These are phyloP conservation scores for Pythium monospermum DNA, from an alignment of 352 stramenopile species.

Conservation along the genomic window DNA sequence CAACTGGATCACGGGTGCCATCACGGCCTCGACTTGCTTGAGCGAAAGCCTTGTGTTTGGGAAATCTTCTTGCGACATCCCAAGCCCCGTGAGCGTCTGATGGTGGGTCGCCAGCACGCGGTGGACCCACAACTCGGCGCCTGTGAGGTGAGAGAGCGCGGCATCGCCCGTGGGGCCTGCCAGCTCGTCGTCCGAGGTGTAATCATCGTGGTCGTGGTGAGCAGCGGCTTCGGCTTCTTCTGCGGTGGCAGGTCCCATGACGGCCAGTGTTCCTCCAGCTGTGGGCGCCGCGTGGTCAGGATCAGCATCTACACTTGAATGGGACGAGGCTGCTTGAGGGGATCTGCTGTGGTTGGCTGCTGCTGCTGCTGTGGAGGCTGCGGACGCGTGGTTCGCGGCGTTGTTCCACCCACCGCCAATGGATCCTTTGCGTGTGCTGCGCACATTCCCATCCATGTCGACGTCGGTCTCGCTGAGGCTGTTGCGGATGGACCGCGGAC, in stretches of 20 bases:
- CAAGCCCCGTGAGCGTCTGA: conserved; percentile 45
- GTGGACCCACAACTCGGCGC: conserved; percentile 67
- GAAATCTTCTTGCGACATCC: conserved; percentile 44
- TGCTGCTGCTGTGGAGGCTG: not conserved
- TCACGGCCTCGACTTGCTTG: conserved; percentile 64
- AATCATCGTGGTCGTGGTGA: not conserved
- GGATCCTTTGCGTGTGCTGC: conserved; percentile 26
- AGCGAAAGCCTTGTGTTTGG: conserved; percentile 68
- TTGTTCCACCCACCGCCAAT: conserved; percentile 10
- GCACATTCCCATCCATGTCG: conserved; percentile 36
- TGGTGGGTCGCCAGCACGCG: conserved; percentile 62
- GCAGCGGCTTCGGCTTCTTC: not conserved
- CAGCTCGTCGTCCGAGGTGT: not conserved
- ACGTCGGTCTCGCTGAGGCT: conserved; percentile 53
- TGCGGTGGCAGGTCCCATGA: no score
- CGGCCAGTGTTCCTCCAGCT: no score
- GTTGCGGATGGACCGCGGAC: conserved; percentile 60
- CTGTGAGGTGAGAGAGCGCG: conserved; percentile 48
- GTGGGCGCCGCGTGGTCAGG: no score
- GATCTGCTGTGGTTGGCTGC: no score
- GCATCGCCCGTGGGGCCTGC: conserved; percentile 8
- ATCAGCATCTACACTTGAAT: no score
- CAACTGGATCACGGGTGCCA: conserved; percentile 52
- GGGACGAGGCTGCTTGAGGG: not conserved
- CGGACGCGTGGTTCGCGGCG: not conserved